Conservation (phyloP, 1,284 basidiomycete species). For the Ustilago xerochloae region DNA sequence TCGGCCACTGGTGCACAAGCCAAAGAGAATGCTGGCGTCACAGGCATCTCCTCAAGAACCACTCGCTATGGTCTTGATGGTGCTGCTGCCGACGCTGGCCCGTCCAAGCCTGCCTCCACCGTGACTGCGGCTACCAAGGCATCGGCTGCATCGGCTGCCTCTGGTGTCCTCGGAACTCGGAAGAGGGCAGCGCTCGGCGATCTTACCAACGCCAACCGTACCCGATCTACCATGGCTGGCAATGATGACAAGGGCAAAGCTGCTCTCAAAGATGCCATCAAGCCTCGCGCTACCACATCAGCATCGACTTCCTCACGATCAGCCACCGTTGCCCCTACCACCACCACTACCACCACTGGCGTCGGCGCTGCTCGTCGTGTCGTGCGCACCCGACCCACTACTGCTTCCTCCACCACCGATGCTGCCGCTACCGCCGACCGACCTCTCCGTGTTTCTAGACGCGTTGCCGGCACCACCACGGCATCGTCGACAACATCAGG, state of each 20-base stretch:
- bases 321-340: conserved; percentile 5
- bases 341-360: conserved; percentile 32
- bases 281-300: conserved; percentile 40
- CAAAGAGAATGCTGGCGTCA: conserved; percentile 46
- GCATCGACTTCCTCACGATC: conserved; percentile 31
- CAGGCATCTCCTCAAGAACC: conserved; percentile 26
- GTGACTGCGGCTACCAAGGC: conserved; percentile 36
- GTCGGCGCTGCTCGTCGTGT: conserved; percentile 47
- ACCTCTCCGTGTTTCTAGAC: conserved; percentile 41
- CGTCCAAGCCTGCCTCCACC: conserved; percentile 44
- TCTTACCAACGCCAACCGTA: conserved; percentile 63
- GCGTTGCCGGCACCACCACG: conserved; percentile 29
- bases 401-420: conserved; percentile 24
- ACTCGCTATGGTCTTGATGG: conserved; percentile 32
- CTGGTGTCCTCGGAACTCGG: conserved; percentile 59
- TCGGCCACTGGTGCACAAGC: conserved; percentile 36
- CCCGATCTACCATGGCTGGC: conserved; percentile 30
- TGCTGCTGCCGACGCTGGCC: conserved; percentile 42
- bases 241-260: conserved; percentile 50
- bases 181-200: conserved; percentile 66
- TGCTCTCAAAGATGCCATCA: conserved; percentile 45
- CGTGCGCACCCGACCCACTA: conserved; percentile 38
- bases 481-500: conserved; percentile 27
- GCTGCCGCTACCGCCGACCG: conserved; percentile 29
- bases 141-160: conserved; percentile 23